phyloP scores from a whole-genome alignment of 2,329 filamentous ascomycete species.

The Cladosporium phlei region DNA sequence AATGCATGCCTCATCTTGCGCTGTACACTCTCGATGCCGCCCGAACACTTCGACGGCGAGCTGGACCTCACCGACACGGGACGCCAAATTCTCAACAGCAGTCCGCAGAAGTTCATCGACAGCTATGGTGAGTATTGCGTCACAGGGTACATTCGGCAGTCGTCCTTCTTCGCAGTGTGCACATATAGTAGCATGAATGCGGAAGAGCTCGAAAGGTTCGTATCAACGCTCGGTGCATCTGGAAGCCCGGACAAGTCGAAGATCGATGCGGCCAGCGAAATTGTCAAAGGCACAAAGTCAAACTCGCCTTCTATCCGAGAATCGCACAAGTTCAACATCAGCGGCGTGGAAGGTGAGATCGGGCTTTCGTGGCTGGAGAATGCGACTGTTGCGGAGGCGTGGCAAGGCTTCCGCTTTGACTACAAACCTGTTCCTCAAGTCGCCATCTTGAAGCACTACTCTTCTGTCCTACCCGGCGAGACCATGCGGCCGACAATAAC shows the following conservation, averaged over 20 bases:
- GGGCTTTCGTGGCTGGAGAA: not conserved
- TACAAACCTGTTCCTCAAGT: conserved; percentile 7
- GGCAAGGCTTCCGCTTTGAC: conserved; percentile 6
- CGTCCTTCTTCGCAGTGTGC: conserved; percentile 3
- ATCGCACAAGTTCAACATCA: not conserved
- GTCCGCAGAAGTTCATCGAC: not conserved
- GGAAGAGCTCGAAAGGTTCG: not conserved
- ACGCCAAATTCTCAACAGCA: not conserved
- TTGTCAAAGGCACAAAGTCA: conserved; percentile 2
- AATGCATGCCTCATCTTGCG: not conserved
- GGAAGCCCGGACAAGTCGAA: not conserved
- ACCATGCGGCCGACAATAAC: not conserved
- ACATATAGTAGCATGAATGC: not conserved
- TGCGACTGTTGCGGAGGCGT: conserved; percentile 4
- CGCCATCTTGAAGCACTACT: conserved; percentile 9
- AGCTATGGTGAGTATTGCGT: conserved; percentile 10
- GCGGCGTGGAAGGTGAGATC: not conserved
- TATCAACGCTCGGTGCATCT: not conserved
- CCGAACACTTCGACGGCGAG: conserved; percentile 2
- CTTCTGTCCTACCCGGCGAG: not conserved
- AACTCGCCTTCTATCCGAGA: not conserved
- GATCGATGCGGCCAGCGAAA: not conserved
- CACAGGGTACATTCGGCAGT: not conserved
- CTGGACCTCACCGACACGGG: conserved; percentile 1
- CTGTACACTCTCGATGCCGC: conserved; percentile 3